Base-by-base conservation (phyloP, 2,329 filamentous ascomycete genomes). In the Sporothrix brasiliensis region DNA sequence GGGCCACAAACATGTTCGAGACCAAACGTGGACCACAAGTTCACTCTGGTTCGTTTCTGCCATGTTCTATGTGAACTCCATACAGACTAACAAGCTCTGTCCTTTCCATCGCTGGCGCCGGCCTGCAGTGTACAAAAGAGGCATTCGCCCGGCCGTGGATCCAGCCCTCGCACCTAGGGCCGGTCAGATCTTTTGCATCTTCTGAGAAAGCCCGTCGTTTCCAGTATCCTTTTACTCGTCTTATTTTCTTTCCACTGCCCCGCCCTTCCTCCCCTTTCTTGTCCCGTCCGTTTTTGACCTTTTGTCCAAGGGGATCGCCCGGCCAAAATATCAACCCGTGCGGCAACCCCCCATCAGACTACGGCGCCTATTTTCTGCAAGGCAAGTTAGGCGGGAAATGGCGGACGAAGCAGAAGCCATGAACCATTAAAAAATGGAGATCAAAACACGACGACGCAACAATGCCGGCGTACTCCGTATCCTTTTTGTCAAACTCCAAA, bases 341-440 rank as follows among this genome's bases (percentile, higher is more conserved):
- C 27, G 56, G 21, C 58, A 63, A 21, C 4, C n/a, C 58, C 39
- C 56, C 56, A 63, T 27, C 58, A 63, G 58, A 63, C 39, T 63
- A 44, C 58, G 58, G 58, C 58, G 58, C 58, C 39, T 63, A 63
- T 47, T 63, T 44, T 63, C 58, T 63, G 58, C 58, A 63, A 11
- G 58, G 44, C 34, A 13, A 63, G 39, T 63, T 63, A 47, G 47
- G 58, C 58, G 58, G 56, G 21, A 63, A 47, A 63, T 63, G 39
- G 58, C 58, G 58, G 58, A 47, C 58, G 21, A 63, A 63, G 58
- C 13, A 27, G 58, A 63, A 34, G 58, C 58, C 34, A 47, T 39
- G 58, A 63, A 13, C 39, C 34, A 34, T 34, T 9, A 39, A 47
- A 47, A 63, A 47, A 14, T 63, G 58, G 58, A 63, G 39, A 47